phyloP scores from a whole-genome alignment of 352 stramenopile species.

The Stephanocyclus meneghinianus region DNA sequence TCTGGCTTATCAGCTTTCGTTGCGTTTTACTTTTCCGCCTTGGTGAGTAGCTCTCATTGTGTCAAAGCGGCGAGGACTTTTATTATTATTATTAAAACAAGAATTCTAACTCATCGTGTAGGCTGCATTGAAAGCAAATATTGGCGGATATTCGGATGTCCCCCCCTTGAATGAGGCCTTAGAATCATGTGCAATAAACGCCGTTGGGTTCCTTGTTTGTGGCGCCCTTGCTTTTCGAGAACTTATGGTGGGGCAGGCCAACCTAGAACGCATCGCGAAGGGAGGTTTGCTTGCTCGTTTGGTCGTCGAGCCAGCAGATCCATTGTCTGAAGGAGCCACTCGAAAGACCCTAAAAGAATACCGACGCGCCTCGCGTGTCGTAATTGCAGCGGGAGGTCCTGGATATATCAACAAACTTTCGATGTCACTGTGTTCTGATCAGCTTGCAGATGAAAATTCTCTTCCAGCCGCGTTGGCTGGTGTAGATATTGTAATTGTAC shows the following conservation, averaged over 20 bases:
- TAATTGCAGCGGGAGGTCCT: slow-evolving; percentile 67
- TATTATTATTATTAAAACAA: neutral
- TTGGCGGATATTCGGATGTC: slow-evolving; percentile 58
- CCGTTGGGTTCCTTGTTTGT: slow-evolving; percentile 57
- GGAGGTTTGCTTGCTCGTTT: slow-evolving; percentile 67
- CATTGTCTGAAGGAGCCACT: slow-evolving; percentile 1
- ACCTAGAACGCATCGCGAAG: slow-evolving; percentile 70
- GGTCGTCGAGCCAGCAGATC: slow-evolving; percentile 50
- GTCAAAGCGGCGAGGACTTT: neutral
- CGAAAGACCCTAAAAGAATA: slow-evolving; percentile 55
- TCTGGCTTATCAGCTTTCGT: slow-evolving; percentile 58
- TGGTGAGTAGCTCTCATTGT: slow-evolving; percentile 19
- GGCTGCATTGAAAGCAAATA: slow-evolving; percentile 57
- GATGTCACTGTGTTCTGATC: slow-evolving; percentile 70
- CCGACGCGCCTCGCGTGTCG: slow-evolving; percentile 59
- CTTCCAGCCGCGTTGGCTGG: slow-evolving; percentile 55
- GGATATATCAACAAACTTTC: slow-evolving; percentile 71
- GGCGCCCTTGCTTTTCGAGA: slow-evolving; percentile 61
- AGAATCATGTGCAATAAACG: slow-evolving; percentile 67
- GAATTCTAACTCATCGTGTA: neutral
- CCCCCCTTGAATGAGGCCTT: slow-evolving; percentile 66
- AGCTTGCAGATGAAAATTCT: slow-evolving; percentile 72
- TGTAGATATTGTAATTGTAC: slow-evolving; percentile 71
- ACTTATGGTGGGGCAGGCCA: slow-evolving; percentile 58
- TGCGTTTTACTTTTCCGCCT: slow-evolving; percentile 72